phyloP scores from a whole-genome alignment of 805 yeast species.

The Dipodascus geniculatus region DNA sequence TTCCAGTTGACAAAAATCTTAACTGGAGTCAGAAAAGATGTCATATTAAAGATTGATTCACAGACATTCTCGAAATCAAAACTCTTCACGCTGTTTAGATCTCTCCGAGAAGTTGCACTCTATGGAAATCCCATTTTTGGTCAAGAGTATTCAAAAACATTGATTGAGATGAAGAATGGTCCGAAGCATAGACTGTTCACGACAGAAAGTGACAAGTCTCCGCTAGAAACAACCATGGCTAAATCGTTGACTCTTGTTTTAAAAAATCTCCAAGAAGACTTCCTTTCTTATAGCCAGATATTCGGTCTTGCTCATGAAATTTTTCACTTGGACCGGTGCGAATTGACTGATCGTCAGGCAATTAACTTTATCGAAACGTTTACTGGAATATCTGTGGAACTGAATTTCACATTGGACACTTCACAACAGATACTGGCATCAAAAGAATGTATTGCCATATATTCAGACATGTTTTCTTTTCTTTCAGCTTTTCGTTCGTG shows the following conservation, averaged over 20 bases:
- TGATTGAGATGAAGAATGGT: neutral
- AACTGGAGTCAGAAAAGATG: neutral
- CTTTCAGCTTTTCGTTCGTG: constrained; percentile 9
- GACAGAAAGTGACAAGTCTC: neutral
- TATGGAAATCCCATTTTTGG: neutral
- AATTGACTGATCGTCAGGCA: neutral
- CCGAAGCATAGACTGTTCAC: neutral
- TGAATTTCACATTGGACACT: constrained; percentile 6
- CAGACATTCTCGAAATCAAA: neutral
- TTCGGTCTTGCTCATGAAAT: neutral
- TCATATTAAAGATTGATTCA: neutral
- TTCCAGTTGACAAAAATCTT: neutral
- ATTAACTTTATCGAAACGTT: neutral
- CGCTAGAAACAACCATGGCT: neutral
- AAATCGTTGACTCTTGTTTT: neutral
- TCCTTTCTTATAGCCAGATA: neutral
- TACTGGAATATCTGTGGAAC: constrained; percentile 4
- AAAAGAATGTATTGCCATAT: constrained; percentile 2
- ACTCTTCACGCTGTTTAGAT: neutral
- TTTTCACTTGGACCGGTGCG: neutral
- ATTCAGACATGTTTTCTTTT: constrained; percentile 1
- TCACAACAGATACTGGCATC: constrained; percentile 12
- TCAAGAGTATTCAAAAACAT: constrained; percentile 1
- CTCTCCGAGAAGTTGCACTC: neutral
- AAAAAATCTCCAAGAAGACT: neutral